Evolutionary conservation across 495 filamentous ascomycete genomes (phyloP).

Genomic region (Aspergillus heteromorphus): DNA sequence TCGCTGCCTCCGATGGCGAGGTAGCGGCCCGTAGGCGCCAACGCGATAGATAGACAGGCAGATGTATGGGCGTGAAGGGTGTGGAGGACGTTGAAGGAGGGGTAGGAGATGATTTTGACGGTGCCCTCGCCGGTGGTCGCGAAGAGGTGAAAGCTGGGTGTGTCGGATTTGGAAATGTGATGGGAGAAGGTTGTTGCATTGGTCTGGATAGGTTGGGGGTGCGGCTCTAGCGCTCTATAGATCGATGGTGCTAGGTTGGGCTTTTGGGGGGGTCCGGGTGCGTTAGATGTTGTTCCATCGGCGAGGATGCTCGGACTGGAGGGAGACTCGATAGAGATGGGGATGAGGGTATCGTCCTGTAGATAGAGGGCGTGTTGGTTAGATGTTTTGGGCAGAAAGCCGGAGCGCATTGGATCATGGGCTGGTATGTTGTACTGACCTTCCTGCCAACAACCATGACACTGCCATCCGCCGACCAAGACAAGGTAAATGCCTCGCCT

Average conservation of each 20-base stretch:
- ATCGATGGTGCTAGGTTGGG: conserved; percentile 19
- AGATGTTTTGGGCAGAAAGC: background rate
- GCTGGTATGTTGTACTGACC: conserved; percentile 40
- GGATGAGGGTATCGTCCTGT: conserved; percentile 66
- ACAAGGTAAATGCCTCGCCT: conserved; percentile 75
- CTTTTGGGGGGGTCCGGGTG: background rate
- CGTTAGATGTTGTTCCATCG: conserved; percentile 10
- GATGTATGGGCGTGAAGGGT: conserved; percentile 81
- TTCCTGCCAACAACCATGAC: conserved; percentile 79
- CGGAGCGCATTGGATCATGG: background rate
- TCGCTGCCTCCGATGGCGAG: conserved; percentile 88
- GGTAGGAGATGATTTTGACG: conserved; percentile 72
- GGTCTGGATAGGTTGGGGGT: conserved; percentile 69
- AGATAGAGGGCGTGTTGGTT: background rate
- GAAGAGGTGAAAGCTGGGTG: conserved; percentile 52
- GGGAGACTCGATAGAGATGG: conserved; percentile 49
- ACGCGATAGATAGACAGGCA: conserved; percentile 62
- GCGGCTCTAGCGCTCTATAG: conserved; percentile 49
- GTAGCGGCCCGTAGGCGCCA: conserved; percentile 71
- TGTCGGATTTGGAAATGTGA: conserved; percentile 35
- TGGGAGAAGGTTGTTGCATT: conserved; percentile 82
- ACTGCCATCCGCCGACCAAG: conserved; percentile 83
- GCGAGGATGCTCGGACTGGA: conserved; percentile 31
- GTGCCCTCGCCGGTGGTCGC: conserved; percentile 77
- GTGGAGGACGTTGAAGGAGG: conserved; percentile 45